Base-by-base conservation (phyloP, 768 basidiomycete genomes). In the Mycena sanguinolenta region DNA sequence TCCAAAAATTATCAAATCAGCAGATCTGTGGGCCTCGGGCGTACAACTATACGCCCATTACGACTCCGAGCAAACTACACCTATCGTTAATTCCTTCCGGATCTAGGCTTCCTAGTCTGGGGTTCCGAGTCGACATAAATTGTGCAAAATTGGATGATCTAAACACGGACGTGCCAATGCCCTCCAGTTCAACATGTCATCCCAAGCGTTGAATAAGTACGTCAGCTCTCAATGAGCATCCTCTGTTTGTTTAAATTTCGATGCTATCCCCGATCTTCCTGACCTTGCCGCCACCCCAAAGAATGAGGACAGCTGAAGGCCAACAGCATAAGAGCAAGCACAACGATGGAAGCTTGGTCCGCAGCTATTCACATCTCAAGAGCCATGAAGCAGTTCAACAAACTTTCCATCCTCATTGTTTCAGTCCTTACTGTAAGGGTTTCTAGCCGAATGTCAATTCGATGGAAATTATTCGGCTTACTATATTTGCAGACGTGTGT, bases 211-310 rank as follows among this genome's bases (percentile, higher is more conserved):
- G 36, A 38, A 38, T n/a, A n/a, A n/a, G n/a, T 38, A 14, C 36
- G 14, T 38, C 36, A 7, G 36, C 36, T 38, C 36, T 38, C 7
- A 38, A 7, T 38, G 36, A 14, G 36, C 14, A 7, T 38, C 36
- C 36, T 7, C 14, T 7, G 7, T 38, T 38, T 38, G 36, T 38
- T 38, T 38, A 38, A 38, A 38, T 38, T 49, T 21, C 46, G 21
- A 49, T 49, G n/a, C 46, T 49, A 49, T 49, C 46, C n/a, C 46
- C 46, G 46, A 49, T 49, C n/a, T n/a, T n/a, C n/a, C n/a, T n/a
- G n/a, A n/a, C n/a, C 46, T 23, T 49, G 46, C 17, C 21, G n/a
- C n/a, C 46, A 23, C 46, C 46, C n/a, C n/a, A 21, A 49, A 49
- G 46, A 49, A 49, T 21, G 46, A 49, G n/a, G n/a, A 5, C n/a